Conservation (phyloP, 176 grass and related monocot species). For the Oryza glumipatula region DNA sequence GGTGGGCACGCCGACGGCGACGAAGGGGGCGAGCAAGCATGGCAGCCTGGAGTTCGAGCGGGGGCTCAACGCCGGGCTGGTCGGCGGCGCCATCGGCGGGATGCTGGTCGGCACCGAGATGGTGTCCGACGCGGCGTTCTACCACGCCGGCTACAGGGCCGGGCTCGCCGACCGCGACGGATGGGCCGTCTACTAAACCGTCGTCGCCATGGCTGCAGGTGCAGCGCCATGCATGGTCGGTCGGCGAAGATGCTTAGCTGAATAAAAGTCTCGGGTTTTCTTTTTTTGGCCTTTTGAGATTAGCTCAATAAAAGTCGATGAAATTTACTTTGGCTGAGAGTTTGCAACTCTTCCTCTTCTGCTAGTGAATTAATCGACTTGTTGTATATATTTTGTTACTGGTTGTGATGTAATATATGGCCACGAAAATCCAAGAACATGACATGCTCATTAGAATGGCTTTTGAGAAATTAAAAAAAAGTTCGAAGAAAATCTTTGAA, state of each 20-base stretch:
- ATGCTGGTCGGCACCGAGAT: conserved; percentile 55
- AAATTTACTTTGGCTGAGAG: neutral
- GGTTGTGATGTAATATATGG: neutral
- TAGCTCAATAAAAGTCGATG: conserved; percentile 18
- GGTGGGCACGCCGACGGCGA: neutral
- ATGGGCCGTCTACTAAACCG: neutral
- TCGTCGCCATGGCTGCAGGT: too few species aligned
- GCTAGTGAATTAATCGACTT: neutral
- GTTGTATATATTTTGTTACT: neutral
- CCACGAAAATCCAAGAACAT: neutral
- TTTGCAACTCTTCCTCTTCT: neutral
- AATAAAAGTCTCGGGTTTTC: neutral
- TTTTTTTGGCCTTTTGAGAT: neutral
- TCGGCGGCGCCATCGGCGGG: conserved; percentile 47
- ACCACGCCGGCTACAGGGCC: conserved; percentile 60
- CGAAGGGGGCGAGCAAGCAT: neutral
- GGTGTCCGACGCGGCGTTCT: conserved; percentile 52
- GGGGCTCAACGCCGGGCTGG: conserved; percentile 58
- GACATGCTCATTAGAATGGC: too few species aligned
- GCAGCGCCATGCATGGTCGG: neutral
- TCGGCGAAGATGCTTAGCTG: neutral
- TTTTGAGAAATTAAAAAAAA: too few species aligned
- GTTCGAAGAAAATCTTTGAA: too few species aligned
- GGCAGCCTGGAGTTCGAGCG: conserved; percentile 44
- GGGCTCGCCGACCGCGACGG: conserved; percentile 45